These are phyloP conservation scores for Mucor racemosus DNA, from an alignment of 371 early-diverging fungal genomes.

Conservation along the genomic window DNA sequence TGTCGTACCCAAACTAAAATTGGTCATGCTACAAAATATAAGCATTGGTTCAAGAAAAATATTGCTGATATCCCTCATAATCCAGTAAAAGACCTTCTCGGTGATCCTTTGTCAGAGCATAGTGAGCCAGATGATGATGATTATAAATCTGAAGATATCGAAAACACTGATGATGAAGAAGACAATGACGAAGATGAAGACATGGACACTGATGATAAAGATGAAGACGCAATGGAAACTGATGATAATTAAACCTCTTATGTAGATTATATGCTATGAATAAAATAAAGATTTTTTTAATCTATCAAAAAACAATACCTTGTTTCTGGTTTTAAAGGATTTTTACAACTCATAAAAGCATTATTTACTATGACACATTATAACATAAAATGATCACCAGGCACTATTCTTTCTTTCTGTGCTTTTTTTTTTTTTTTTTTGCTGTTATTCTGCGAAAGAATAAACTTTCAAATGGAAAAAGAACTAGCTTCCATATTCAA, in stretches of 20 bases:
- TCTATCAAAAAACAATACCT: too few relatives aligned
- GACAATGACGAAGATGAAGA: constrained; percentile 22
- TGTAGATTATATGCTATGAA: background rate
- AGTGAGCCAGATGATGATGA: background rate
- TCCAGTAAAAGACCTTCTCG: background rate
- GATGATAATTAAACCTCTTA: background rate
- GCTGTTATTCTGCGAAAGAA: too few relatives aligned
- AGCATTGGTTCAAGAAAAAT: constrained; percentile 44
- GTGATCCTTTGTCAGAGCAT: background rate
- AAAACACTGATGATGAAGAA: constrained; percentile 1
- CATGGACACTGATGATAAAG: constrained; percentile 27
- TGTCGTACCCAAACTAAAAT: constrained; percentile 40
- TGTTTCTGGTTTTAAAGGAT: too few relatives aligned
- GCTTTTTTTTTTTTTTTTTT: too few relatives aligned
- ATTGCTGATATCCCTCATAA: background rate
- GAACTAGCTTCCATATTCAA: too few relatives aligned
- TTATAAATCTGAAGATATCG: constrained; percentile 5
- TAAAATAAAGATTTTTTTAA: background rate
- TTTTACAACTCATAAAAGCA: too few relatives aligned
- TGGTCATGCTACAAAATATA: constrained; percentile 45
- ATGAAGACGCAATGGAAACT: constrained; percentile 12
- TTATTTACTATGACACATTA: too few relatives aligned
- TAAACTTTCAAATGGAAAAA: too few relatives aligned
- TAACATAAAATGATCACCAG: too few relatives aligned
- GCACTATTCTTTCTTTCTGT: too few relatives aligned